Evolutionary conservation across 179 eudicot genomes (phyloP).

Genomic region (Silene noctiflora): DNA sequence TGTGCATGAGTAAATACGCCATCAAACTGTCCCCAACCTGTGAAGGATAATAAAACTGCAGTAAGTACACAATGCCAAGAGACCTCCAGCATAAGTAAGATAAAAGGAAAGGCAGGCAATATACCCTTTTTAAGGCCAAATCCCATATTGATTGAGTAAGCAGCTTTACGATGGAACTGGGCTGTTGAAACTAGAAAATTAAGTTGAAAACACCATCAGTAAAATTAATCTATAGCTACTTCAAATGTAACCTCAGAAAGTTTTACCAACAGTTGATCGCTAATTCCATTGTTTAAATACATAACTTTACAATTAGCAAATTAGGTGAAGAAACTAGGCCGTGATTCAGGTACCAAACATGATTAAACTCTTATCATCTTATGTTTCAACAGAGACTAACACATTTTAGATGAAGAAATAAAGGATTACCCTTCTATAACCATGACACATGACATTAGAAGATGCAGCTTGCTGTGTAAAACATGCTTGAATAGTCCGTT

Average conservation of each 20-base stretch:
- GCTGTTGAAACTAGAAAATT: conserved; percentile 38
- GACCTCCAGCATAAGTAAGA: neutral
- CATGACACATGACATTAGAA: conserved; percentile 59
- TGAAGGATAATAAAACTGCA: neutral
- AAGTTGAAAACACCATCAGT: conserved; percentile 28
- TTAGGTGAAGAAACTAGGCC: too few relatives aligned
- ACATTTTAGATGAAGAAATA: neutral
- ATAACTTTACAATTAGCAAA: too few relatives aligned
- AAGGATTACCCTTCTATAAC: conserved; percentile 52
- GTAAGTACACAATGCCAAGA: conserved; percentile 7
- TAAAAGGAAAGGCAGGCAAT: conserved; percentile 14
- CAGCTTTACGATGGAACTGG: conserved; percentile 44
- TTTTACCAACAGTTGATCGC: too few relatives aligned
- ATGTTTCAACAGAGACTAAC: neutral
- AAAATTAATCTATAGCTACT: neutral
- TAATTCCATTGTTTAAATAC: too few relatives aligned
- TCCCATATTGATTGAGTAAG: conserved; percentile 61
- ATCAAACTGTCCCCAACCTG: conserved; percentile 85
- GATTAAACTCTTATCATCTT: neutral
- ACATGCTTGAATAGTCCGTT: conserved; percentile 45
- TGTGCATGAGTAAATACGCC: conserved; percentile 55
- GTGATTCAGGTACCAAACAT: neutral
- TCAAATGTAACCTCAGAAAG: neutral
- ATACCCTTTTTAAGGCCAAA: conserved; percentile 56
- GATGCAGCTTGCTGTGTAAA: conserved; percentile 30